Evolutionary conservation across 169 alveolate species (phyloP), one percentile per base, ranked within the genome.

Genomic region (Theileria parva): DNA sequence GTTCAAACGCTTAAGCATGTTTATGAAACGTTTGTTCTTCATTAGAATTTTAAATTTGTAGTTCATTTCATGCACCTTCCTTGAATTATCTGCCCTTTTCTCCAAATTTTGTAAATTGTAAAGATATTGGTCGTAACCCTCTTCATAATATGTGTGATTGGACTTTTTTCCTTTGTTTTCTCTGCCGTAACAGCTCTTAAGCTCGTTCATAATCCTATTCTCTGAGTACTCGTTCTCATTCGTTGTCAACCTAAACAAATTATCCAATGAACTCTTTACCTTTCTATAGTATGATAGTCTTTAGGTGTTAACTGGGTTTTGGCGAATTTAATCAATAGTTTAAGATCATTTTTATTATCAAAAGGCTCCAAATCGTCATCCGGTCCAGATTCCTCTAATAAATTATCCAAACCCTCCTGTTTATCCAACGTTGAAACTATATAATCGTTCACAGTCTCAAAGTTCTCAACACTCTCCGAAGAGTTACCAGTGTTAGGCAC

Each of bases 131-230:
- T 65, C 85, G 0, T 74, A 74, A n/a, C 88, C 88, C 73, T 81
- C 88, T 9, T 83, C 85, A 79, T 23, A 81, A 39, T 81, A 81
- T 9, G 88, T 80, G n/a, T n/a, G n/a, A n/a, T 37, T 37, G 59
- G 72, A 81, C 59, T 77, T 77, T 17, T 44, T 71, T 30, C 55
- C 39, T 44, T 57, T 48, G 15, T 74, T 79, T n/a, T 74, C 71
- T 48, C 21, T 30, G 48, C 72, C 59, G 57, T 64, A 55, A 21
- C 30, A 15, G 72, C 72, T 21, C 6, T 34, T 15, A 4, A 64
- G 28, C 19, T 3, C 34, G 72, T 21, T 11, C 53, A 37, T 37
- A 15, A 64, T 21, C 34, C 53, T 5, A 7, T 64, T 5, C 12
- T 64, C 72, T 15, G 25, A 5, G 27, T 55, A 55, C 21, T 17